phyloP scores from a whole-genome alignment of 495 filamentous ascomycete species.

The Penicillium taxi region DNA sequence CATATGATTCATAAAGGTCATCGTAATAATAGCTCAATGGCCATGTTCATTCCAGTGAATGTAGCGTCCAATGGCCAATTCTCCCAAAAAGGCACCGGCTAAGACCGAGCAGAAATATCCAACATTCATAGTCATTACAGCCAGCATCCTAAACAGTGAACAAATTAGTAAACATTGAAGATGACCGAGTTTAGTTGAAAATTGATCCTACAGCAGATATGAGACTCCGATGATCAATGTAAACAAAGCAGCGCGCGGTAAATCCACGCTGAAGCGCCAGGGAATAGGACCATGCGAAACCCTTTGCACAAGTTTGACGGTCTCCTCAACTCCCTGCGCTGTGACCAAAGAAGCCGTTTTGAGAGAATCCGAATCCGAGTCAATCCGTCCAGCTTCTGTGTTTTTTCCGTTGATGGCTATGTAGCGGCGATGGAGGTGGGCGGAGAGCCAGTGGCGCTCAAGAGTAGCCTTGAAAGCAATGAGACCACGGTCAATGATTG shows the following conservation, averaged over 20 bases:
- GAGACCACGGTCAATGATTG: conserved; percentile 57
- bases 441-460: conserved; percentile 52
- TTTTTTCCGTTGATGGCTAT: conserved; percentile 61
- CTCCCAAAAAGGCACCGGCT: conserved; percentile 74
- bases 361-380: conserved; percentile 48
- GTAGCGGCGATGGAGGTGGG: conserved; percentile 63
- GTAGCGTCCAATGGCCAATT: conserved; percentile 70
- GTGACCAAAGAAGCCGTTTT: conserved; percentile 52
- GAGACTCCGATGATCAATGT: conserved; percentile 56
- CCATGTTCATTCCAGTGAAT: conserved; percentile 26
- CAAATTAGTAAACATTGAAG: not conserved
- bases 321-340: conserved; percentile 65
- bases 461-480: conserved; percentile 56
- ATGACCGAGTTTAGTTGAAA: not conserved
- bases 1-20: not conserved
- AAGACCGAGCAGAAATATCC: conserved; percentile 92
- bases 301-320: conserved; percentile 57
- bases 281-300: conserved; percentile 42
- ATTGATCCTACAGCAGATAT: conserved; percentile 71
- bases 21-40: conserved; percentile 10
- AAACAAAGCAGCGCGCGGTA: conserved; percentile 61
- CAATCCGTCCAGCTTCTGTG: conserved; percentile 46
- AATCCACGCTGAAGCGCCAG: conserved; percentile 73
- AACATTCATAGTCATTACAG: conserved; percentile 96
- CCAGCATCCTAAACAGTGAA: conserved; percentile 80